Evolutionary conservation across 208 protist genomes (phyloP).

Genomic region (Leptomonas pyrrhocoris): DNA sequence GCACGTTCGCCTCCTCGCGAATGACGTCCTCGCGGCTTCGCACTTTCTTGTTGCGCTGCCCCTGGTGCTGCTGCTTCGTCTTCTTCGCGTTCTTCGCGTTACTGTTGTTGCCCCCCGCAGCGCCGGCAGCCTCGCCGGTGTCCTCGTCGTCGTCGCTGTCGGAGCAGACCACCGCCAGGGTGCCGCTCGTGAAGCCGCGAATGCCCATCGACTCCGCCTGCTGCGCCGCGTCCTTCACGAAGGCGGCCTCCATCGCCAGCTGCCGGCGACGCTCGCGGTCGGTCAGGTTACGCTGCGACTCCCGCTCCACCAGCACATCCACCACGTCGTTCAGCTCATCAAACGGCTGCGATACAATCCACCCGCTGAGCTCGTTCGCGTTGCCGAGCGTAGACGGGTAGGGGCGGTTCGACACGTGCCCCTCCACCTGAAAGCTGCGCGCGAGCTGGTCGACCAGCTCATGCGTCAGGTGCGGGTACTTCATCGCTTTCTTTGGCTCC

Average conservation of each 20-base stretch:
- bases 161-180: slow-evolving; percentile 61
- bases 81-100: slow-evolving; percentile 33
- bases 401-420: slow-evolving; percentile 44
- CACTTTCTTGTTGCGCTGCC: slow-evolving; percentile 75
- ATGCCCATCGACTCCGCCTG: slow-evolving; percentile 91
- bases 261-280: slow-evolving; percentile 56
- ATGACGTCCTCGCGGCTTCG: slow-evolving; percentile 84
- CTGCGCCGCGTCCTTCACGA: slow-evolving; percentile 71
- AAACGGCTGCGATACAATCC: slow-evolving; percentile 76
- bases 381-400: slow-evolving; percentile 67
- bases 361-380: slow-evolving; percentile 77
- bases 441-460: slow-evolving; percentile 84
- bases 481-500: slow-evolving; percentile 31
- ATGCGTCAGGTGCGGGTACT: slow-evolving; percentile 69
- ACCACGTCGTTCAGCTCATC: slow-evolving; percentile 84
- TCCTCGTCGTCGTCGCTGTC: slow-evolving; percentile 57
- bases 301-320: slow-evolving; percentile 54
- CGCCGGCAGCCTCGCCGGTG: slow-evolving; percentile 7
- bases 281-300: slow-evolving; percentile 65
- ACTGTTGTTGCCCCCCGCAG: slow-evolving; percentile 34
- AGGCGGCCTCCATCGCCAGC: slow-evolving; percentile 67
- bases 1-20: slow-evolving; percentile 68
- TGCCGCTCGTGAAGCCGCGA: slow-evolving; percentile 67
- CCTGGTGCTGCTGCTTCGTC: slow-evolving; percentile 61
- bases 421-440: slow-evolving; percentile 47